These are phyloP conservation scores for Sordariomycetes sp. DNA, from an alignment of 2,329 filamentous ascomycete species.

Conservation along the genomic window DNA sequence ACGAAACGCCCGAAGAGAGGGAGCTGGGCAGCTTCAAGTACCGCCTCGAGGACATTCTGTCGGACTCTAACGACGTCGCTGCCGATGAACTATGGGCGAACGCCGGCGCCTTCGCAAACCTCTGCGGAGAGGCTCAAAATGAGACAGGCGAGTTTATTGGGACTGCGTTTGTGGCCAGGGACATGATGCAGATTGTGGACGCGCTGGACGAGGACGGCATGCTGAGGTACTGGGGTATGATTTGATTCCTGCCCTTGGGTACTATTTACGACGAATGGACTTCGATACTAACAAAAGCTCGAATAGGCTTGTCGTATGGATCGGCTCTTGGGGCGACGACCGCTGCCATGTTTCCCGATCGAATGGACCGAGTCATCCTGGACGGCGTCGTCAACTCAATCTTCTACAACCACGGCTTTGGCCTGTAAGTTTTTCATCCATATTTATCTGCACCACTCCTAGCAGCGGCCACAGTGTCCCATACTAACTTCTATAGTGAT, in stretches of 20 bases:
- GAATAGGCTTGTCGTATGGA: conserved; percentile 26
- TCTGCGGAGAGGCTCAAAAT: conserved; percentile 13
- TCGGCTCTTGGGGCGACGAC: conserved; percentile 24
- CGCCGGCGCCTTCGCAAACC: conserved; percentile 9
- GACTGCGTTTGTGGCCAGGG: conserved; percentile 22
- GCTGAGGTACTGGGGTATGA: conserved; percentile 23
- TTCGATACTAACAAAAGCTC: neutral
- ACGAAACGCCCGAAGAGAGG: neutral
- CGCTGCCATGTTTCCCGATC: conserved; percentile 29
- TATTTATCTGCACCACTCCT: neutral
- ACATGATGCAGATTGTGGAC: conserved; percentile 27
- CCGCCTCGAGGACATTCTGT: neutral
- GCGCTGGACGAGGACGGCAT: conserved; percentile 24
- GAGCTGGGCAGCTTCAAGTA: neutral
- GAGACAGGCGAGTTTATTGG: conserved; percentile 15
- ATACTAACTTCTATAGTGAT: neutral
- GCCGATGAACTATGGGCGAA: conserved; percentile 11
- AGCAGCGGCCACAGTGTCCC: neutral
- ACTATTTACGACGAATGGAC: neutral
- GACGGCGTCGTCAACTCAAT: conserved; percentile 22
- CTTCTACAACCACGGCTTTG: conserved; percentile 14
- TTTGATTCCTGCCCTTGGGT: neutral
- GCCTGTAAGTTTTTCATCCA: no score
- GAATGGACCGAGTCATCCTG: conserved; percentile 24
- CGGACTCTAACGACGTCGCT: conserved; percentile 8